Conservation (phyloP, 371 early-diverging fungal genomes). For the Actinomortierella ambigua region DNA sequence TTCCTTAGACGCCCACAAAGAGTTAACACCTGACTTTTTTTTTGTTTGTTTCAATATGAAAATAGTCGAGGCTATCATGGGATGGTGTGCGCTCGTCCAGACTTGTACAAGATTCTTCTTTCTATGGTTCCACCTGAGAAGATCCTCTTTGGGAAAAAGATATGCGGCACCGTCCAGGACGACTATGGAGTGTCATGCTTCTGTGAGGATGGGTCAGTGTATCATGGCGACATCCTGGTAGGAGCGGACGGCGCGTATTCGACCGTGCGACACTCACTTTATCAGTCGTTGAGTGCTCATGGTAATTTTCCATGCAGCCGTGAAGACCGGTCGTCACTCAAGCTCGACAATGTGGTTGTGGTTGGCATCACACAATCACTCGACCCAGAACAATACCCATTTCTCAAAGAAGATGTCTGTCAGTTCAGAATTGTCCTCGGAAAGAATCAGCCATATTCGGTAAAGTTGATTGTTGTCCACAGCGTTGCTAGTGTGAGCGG, state of each 20-base stretch:
- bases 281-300: slow-evolving; percentile 20
- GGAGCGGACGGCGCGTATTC: slow-evolving; percentile 43
- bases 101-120: slow-evolving; percentile 29
- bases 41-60: slow-evolving; percentile 5
- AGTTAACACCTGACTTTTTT: neutral
- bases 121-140: slow-evolving; percentile 30
- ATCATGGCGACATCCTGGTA: slow-evolving; percentile 38
- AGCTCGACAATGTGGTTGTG: slow-evolving; percentile 40
- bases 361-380: slow-evolving; percentile 37
- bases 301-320: slow-evolving; percentile 26
- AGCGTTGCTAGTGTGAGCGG: too few relatives aligned
- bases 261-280: slow-evolving; percentile 35
- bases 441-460: slow-evolving; percentile 33
- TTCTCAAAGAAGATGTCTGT: slow-evolving; percentile 42
- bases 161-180: slow-evolving; percentile 30
- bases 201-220: slow-evolving; percentile 31
- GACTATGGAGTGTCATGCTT: slow-evolving; percentile 32
- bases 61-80: slow-evolving; percentile 20
- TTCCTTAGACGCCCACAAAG: too few relatives aligned
- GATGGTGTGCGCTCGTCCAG: slow-evolving; percentile 23
- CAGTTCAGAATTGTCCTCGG: slow-evolving; percentile 44
- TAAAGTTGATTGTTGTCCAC: slow-evolving; percentile 4
- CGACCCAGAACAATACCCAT: slow-evolving; percentile 21
- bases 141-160: slow-evolving; percentile 32
- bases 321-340: slow-evolving; percentile 37